Evolutionary conservation across 192 early-diverging fungal species (phyloP).

Genomic region (Backusella parvicylindrica): DNA sequence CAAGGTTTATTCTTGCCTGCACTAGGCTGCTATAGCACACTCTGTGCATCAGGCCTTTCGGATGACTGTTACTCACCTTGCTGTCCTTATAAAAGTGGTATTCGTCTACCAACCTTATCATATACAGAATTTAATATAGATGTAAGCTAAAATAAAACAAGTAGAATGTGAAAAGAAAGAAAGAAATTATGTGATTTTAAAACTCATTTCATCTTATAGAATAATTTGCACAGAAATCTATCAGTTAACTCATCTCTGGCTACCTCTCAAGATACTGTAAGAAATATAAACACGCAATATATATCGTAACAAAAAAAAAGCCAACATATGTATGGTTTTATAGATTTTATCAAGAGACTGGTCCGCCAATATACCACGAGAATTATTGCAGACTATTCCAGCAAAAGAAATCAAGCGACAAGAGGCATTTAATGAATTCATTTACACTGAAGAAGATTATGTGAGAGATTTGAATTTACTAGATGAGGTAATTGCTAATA

Average conservation of each 20-base stretch:
- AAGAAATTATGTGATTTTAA: neutral
- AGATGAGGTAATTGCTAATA: constrained; percentile 37
- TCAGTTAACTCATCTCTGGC: constrained; percentile 32
- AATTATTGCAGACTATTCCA: constrained; percentile 62
- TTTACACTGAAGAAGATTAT: constrained; percentile 92
- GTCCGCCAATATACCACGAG: constrained; percentile 72
- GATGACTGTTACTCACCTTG: constrained; percentile 21
- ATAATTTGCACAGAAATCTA: neutral
- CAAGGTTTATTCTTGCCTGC: constrained; percentile 21
- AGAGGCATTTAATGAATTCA: constrained; percentile 92
- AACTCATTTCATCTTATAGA: neutral
- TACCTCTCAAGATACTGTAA: constrained; percentile 24
- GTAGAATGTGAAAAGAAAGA: neutral
- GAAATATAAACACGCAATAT: neutral
- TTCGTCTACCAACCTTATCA: neutral
- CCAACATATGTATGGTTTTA: neutral
- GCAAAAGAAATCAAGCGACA: constrained; percentile 82
- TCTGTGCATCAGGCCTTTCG: neutral
- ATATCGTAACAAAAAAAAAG: neutral
- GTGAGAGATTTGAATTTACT: constrained; percentile 82
- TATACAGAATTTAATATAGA: neutral
- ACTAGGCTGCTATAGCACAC: constrained; percentile 16
- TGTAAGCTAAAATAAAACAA: neutral
- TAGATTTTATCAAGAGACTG: constrained; percentile 45
- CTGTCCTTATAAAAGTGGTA: constrained; percentile 20